Evolutionary conservation across 1,284 basidiomycete genomes (phyloP).

Genomic region (Fomitopsis schrenkii): DNA sequence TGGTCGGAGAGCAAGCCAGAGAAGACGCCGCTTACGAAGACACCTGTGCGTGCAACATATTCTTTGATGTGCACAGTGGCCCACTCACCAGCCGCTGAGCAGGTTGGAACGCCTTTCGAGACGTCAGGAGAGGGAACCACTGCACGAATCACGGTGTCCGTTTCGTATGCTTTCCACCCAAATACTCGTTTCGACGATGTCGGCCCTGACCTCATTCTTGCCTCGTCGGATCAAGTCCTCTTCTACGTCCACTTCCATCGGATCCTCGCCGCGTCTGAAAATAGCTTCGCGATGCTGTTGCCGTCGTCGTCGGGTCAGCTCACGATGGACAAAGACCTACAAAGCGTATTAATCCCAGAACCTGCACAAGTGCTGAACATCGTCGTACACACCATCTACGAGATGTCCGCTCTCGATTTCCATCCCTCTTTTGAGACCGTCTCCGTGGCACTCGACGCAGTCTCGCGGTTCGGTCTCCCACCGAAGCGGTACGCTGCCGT

Average conservation of each 20-base stretch:
- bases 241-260: slow-evolving; percentile 20
- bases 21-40: neutral
- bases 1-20: neutral
- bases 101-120: neutral
- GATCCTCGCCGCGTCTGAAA: slow-evolving; percentile 14
- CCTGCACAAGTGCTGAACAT: slow-evolving; percentile 27
- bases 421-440: slow-evolving; percentile 19
- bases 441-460: slow-evolving; percentile 18
- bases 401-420: slow-evolving; percentile 23
- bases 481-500: slow-evolving; percentile 11
- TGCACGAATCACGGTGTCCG: slow-evolving; percentile 46
- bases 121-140: neutral
- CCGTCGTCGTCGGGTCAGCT: neutral
- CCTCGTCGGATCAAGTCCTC: slow-evolving; percentile 21
- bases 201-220: slow-evolving; percentile 15
- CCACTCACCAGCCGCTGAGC: neutral
- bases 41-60: neutral
- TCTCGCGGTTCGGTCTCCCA: slow-evolving; percentile 26
- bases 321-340: neutral
- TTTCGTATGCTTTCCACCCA: slow-evolving; percentile 73
- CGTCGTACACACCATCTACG: slow-evolving; percentile 29
- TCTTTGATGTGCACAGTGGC: neutral
- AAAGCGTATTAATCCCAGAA: slow-evolving; percentile 13
- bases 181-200: neutral
- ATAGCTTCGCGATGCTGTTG: slow-evolving; percentile 12